Evolutionary conservation across 768 basidiomycete genomes (phyloP).

Genomic region (Naganishia friedmannii): DNA sequence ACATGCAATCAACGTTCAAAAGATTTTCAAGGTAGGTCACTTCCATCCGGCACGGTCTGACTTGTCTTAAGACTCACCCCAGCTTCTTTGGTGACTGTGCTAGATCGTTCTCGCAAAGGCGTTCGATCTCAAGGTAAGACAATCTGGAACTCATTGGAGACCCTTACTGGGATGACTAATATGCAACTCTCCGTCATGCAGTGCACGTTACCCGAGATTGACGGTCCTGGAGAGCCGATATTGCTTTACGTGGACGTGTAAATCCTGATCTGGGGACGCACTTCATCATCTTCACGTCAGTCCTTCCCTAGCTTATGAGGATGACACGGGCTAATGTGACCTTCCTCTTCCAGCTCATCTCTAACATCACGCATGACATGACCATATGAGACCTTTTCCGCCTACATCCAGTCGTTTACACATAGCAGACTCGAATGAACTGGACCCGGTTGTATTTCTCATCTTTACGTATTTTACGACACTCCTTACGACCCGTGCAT

Average conservation of each 20-base stretch:
- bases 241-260: slow-evolving; percentile 73
- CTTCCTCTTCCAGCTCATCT: background rate
- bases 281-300: background rate
- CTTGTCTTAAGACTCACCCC: background rate
- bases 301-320: background rate
- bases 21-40: slow-evolving; percentile 59
- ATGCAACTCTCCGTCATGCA: slow-evolving; percentile 46
- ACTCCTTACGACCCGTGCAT: background rate
- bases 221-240: slow-evolving; percentile 92
- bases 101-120: slow-evolving; percentile 58
- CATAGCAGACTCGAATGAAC: background rate
- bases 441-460: slow-evolving; percentile 1
- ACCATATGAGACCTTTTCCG: background rate
- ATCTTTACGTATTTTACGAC: background rate
- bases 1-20: slow-evolving; percentile 98
- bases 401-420: background rate
- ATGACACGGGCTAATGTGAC: background rate
- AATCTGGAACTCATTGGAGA: background rate
- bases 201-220: slow-evolving; percentile 97
- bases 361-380: background rate
- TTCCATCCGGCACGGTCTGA: background rate
- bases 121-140: slow-evolving; percentile 72
- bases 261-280: too few relatives aligned
- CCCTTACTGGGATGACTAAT: background rate
- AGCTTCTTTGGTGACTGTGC: too few relatives aligned